Evolutionary conservation across 148 eudicot species (phyloP).

Genomic region (Diospyros lotus): DNA sequence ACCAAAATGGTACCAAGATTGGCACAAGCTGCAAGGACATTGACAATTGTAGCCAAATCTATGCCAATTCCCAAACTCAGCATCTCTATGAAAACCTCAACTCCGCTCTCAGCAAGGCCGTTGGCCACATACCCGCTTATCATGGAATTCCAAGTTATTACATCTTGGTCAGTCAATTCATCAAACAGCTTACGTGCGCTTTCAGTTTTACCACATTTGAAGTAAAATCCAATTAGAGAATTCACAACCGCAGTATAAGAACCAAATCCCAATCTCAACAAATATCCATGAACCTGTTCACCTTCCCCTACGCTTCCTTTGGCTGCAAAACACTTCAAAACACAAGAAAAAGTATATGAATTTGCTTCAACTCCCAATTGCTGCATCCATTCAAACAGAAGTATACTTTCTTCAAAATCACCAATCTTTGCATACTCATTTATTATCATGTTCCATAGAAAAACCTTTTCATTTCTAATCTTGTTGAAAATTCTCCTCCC

Average conservation of each 20-base stretch:
- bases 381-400: constrained; percentile 42
- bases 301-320: constrained; percentile 39
- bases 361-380: constrained; percentile 39
- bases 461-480: constrained; percentile 57
- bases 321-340: constrained; percentile 55
- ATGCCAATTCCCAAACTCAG: constrained; percentile 22
- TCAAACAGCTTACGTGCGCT: constrained; percentile 57
- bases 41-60: constrained; percentile 47
- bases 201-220: constrained; percentile 37
- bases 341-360: constrained; percentile 57
- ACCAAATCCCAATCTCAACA: constrained; percentile 44
- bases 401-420: constrained; percentile 40
- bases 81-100: constrained; percentile 44
- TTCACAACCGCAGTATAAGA: constrained; percentile 40
- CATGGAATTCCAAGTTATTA: constrained; percentile 68
- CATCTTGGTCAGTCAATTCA: constrained; percentile 50
- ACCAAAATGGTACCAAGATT: constrained; percentile 18
- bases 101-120: constrained; percentile 32
- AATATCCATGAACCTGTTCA: constrained; percentile 44
- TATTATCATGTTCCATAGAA: constrained; percentile 64
- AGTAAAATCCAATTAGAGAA: constrained; percentile 53
- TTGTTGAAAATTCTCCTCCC: constrained; percentile 52
- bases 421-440: constrained; percentile 60
- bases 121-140: constrained; percentile 61
- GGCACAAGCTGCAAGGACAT: constrained; percentile 46